phyloP scores from a whole-genome alignment of 129 eudicot genomes.

The Smallanthus sonchifolius region DNA sequence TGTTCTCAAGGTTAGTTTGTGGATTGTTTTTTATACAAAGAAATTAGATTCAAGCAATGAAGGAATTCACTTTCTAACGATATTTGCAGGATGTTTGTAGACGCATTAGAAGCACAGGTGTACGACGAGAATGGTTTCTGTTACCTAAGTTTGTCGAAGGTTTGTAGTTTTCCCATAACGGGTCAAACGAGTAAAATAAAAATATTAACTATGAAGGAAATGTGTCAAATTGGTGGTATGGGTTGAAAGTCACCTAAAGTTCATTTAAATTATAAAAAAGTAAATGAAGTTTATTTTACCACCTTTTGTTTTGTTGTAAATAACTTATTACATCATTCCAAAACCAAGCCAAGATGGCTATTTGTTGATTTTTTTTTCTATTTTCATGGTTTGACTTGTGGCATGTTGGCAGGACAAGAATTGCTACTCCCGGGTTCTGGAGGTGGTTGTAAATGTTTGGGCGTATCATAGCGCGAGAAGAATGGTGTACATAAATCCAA shows the following conservation, averaged over 20 bases:
- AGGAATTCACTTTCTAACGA: not conserved
- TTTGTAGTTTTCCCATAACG: conserved; percentile 13
- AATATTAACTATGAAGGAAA: not conserved
- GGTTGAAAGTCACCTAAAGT: not conserved
- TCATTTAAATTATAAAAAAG: not conserved
- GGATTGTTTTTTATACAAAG: not conserved
- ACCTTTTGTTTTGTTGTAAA: no score
- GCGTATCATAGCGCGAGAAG: conserved; percentile 85
- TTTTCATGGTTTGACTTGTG: not conserved
- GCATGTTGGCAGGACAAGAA: conserved; percentile 65
- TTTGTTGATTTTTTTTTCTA: not conserved
- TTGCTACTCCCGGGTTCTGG: conserved; percentile 88
- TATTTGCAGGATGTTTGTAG: conserved; percentile 81
- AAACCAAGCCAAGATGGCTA: not conserved
- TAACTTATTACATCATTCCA: not conserved
- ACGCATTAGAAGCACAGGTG: conserved; percentile 64
- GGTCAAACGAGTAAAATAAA: not conserved
- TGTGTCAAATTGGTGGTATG: not conserved
- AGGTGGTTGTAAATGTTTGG: conserved; percentile 88
- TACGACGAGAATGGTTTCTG: conserved; percentile 75
- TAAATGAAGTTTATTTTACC: no score
- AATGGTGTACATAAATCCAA: conserved; percentile 73
- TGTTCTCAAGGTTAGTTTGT: conserved; percentile 72
- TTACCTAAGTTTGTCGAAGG: conserved; percentile 75
- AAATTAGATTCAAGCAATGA: not conserved